Base-by-base conservation (phyloP, 1,139 yeast species). In the Blastobotrys apis region DNA sequence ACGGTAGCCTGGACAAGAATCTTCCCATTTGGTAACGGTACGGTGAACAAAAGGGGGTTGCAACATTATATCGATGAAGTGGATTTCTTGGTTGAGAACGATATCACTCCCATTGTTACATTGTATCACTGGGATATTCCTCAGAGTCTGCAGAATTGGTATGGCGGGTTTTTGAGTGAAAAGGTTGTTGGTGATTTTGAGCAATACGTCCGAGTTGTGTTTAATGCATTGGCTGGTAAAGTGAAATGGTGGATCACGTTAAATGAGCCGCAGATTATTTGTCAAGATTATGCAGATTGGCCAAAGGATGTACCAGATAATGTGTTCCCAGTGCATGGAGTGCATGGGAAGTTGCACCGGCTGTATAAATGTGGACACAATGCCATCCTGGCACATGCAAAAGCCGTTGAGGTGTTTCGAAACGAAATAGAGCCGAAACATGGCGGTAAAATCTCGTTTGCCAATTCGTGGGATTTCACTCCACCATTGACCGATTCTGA, bases 1-100 rank as follows among this genome's bases (percentile, higher is more conserved):
- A 52, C 67, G 8, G 59, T 67, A 37, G 62, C 70, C 2, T 67
- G 71, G 72, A 49, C 68, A 8, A 57, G 72, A 46, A 61, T 67
- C 16, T 53, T 66, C 33, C 72, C 72, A 3, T 59, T 62, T 42
- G 65, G 61, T 3, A 48, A 56, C 21, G 70, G 67, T 3, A 48
- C 63, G 4, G 61, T 67, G 20, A 67, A 67, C 48, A 41, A 61
- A 37, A 53, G 51, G 19, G 72, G 66, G 8, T 49, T 67, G 32
- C 66, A 63, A 47, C 69, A 67, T 50, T 67, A 67, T 47, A 59
- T 65, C 34, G 69, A 67, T 43, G 53, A 64, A 33, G 56, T 67
- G 23, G 60, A 67, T 48, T 60, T 63, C 40, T 56, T 67, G 35
- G 37, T 58, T 20, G 55, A 53, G 17, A 55, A 60, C 35, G 69